These are phyloP conservation scores for Hydnomerulius pinastri DNA, from an alignment of 768 basidiomycete genomes.

Conservation along the genomic window DNA sequence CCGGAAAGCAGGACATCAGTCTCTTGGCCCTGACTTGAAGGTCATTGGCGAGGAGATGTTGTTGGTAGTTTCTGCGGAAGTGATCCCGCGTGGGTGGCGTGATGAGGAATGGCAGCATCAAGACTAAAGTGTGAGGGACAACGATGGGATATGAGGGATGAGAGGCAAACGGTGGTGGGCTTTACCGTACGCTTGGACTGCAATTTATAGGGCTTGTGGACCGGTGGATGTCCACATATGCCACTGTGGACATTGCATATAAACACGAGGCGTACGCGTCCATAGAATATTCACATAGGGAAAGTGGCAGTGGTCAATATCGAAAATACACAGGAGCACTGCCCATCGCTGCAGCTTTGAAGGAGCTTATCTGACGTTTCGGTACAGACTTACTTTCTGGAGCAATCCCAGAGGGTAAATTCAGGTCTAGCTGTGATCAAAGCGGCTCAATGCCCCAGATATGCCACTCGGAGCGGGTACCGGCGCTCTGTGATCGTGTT, in stretches of 20 bases:
- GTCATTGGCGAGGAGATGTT: constrained; percentile 14
- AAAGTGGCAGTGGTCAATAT: constrained; percentile 1
- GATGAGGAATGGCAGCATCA: constrained; percentile 9
- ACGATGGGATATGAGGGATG: background rate
- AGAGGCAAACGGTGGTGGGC: background rate
- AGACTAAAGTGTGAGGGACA: background rate
- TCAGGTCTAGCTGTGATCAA: background rate
- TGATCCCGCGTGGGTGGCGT: constrained; percentile 7
- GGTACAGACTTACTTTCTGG: background rate
- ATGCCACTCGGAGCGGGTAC: background rate
- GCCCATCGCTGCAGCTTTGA: background rate
- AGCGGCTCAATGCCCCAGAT: background rate
- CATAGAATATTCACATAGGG: constrained; percentile 2
- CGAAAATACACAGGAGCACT: constrained; percentile 1
- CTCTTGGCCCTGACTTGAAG: constrained; percentile 12
- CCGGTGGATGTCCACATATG: constrained; percentile 25
- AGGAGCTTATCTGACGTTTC: background rate
- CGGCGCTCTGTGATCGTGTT: background rate
- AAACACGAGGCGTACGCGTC: constrained; percentile 26
- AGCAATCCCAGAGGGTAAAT: background rate
- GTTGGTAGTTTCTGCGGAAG: constrained; percentile 12
- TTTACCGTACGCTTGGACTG: too few species aligned
- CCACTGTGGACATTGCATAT: constrained; percentile 21
- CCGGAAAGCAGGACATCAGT: constrained; percentile 21
- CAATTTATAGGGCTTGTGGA: too few species aligned